Evolutionary conservation across 192 early-diverging fungal genomes (phyloP).

Genomic region (Mortierella claussenii): DNA sequence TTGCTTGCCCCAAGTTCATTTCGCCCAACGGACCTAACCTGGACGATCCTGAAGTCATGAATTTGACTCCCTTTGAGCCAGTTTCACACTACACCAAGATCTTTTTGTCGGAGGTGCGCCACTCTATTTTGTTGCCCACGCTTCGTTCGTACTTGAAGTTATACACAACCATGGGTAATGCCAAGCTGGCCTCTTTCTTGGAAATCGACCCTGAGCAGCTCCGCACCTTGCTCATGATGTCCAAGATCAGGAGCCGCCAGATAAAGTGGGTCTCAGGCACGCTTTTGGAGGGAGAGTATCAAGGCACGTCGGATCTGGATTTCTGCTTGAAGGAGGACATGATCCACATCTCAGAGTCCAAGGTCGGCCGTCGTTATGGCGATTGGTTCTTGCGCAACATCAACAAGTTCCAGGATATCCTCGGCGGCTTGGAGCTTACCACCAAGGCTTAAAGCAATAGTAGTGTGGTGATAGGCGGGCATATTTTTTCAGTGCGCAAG

Average conservation of each 20-base stretch:
- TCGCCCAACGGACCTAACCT: slow-evolving; percentile 89
- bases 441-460: slow-evolving; percentile 24
- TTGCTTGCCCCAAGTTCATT: slow-evolving; percentile 96
- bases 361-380: slow-evolving; percentile 90
- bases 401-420: slow-evolving; percentile 83
- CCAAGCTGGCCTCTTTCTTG: slow-evolving; percentile 88
- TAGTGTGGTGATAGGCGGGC: too few relatives aligned
- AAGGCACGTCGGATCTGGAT: slow-evolving; percentile 86
- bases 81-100: slow-evolving; percentile 84
- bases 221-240: slow-evolving; percentile 87
- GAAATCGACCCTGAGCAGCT: slow-evolving; percentile 87
- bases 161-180: slow-evolving; percentile 92
- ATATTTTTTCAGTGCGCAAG: background rate
- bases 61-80: slow-evolving; percentile 64
- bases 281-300: slow-evolving; percentile 88
- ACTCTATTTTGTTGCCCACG: slow-evolving; percentile 87
- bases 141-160: slow-evolving; percentile 95
- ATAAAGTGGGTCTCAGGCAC: slow-evolving; percentile 82
- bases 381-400: slow-evolving; percentile 98
- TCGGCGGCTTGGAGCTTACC: slow-evolving; percentile 47
- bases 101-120: slow-evolving; percentile 87
- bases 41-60: slow-evolving; percentile 64
- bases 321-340: slow-evolving; percentile 95
- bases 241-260: slow-evolving; percentile 95
- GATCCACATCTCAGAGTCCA: slow-evolving; percentile 95